Base-by-base conservation (phyloP, 176 grass and related monocot species). In the Paspalum notatum region DNA sequence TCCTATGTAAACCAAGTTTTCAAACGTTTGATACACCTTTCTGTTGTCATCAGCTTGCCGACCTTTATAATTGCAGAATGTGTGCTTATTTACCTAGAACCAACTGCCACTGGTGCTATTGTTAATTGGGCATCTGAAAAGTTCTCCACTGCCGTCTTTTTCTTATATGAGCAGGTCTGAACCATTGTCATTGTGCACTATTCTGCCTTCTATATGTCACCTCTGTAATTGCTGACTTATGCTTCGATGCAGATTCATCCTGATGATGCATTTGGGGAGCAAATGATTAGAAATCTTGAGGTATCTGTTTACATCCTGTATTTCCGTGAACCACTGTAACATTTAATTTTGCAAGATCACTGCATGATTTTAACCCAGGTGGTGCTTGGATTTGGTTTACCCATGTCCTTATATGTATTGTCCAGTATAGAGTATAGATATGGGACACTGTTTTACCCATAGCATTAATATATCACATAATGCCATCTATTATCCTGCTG, bases 11-110 rank as follows among this genome's bases (percentile, higher is more conserved):
- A 41, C 43, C 13, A 77, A 26, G 5, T 12, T 74, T 89, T 62
- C 42, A 53, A 83, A 68, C 45, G 59, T 85, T 85, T 85, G 68
- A 88, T 89, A 72, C 77, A 74, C 27, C 68, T 89, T 85, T 88
- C 90, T 97, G 39, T 82, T 95, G 90, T 77, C 91, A 86, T 89
- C 88, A 98, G 92, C 90, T 82, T 95, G 92, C 95, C 92, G 74
- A 98, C 92, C 72, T 98, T 98, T 93, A 98, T 98, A 91, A 98
- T 98, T 95, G 92, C 92, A 87, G 95, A 95, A 71, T 98, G 95
- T 79, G 95, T 98, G 71, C 89, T 98, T 77, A 98, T 98, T 93
- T 98, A 98, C 42, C 73, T 98, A 59, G 86, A 98, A 81, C 92
- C 95, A 75, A 84, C 66, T 85, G 87, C 92, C 60, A 91, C 90